Evolutionary conservation across 1,139 yeast species (phyloP).

Genomic region (Kodamaea arcana): DNA sequence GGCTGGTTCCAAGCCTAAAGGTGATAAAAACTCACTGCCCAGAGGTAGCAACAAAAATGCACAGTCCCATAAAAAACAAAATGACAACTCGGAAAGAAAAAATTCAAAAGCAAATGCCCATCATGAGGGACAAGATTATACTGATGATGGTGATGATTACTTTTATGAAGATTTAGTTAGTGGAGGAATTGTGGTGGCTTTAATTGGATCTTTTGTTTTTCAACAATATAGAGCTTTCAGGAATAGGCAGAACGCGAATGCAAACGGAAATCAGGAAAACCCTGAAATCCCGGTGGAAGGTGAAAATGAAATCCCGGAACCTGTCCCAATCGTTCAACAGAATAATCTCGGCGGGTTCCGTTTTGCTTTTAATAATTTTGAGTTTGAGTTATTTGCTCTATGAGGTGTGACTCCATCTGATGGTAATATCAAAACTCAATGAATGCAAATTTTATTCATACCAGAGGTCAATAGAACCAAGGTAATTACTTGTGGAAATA

Average conservation of each 20-base stretch:
- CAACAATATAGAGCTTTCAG: constrained; percentile 15
- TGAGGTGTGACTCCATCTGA: too few relatives aligned
- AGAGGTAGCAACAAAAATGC: constrained; percentile 8
- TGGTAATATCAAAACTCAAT: too few relatives aligned
- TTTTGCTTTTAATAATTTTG: constrained; percentile 30
- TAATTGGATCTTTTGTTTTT: constrained; percentile 28
- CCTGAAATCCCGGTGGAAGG: background rate
- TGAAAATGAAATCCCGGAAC: background rate
- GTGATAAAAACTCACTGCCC: constrained; percentile 7
- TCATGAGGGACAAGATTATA: constrained; percentile 27
- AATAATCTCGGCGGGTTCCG: constrained; percentile 13
- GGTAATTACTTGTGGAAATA: too few relatives aligned
- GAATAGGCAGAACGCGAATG: constrained; percentile 1
- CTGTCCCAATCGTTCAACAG: background rate
- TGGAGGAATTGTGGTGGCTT: constrained; percentile 24
- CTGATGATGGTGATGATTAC: constrained; percentile 17
- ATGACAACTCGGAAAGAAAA: constrained; percentile 7
- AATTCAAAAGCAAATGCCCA: constrained; percentile 31
- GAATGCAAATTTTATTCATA: too few relatives aligned
- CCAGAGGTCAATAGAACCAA: too few relatives aligned
- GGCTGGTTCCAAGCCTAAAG: constrained; percentile 8
- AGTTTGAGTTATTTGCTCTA: constrained; percentile 38
- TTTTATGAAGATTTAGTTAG: constrained; percentile 31
- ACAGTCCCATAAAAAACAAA: background rate
- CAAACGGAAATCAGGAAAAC: constrained; percentile 2